Percentiles rank a stretch among this genome's conserved stretches.
Conservation (phyloP, 2,329 filamentous ascomycete genomes). For the Lachnellula subtilissima region DNA sequence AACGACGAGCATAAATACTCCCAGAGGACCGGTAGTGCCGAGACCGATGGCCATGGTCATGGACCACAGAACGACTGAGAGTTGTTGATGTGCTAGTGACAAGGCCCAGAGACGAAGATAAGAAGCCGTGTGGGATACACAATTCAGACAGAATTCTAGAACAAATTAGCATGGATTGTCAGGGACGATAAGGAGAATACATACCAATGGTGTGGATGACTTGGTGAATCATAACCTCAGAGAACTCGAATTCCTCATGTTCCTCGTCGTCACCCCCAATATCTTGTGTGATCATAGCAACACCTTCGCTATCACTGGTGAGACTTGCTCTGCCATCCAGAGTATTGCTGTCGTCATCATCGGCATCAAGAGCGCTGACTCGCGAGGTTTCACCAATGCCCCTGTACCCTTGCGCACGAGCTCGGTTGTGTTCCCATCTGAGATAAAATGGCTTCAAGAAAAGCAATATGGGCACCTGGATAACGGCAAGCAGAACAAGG, state of each 20-base stretch:
- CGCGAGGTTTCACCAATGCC: slow-evolving; percentile 85
- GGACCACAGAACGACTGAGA: slow-evolving; percentile 90
- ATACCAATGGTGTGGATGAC: slow-evolving; percentile 96
- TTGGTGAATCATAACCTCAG: slow-evolving; percentile 97
- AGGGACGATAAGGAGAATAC: slow-evolving; percentile 32
- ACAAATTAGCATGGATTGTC: slow-evolving; percentile 28
- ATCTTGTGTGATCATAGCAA: slow-evolving; percentile 85
- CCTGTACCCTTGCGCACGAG: slow-evolving; percentile 83
- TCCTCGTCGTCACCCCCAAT: slow-evolving; percentile 68
- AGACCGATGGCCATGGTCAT: slow-evolving; percentile 89
- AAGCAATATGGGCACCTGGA: slow-evolving; percentile 84
- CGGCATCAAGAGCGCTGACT: slow-evolving; percentile 85
- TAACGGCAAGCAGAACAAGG: slow-evolving; percentile 74
- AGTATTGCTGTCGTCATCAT: slow-evolving; percentile 64
- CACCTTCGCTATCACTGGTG: slow-evolving; percentile 73
- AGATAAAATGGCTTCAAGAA: slow-evolving; percentile 96
- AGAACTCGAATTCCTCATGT: slow-evolving; percentile 96
- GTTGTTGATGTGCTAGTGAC: slow-evolving; percentile 95
- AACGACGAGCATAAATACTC: slow-evolving; percentile 75
- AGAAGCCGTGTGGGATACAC: slow-evolving; percentile 96
- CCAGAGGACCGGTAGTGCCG: slow-evolving; percentile 56
- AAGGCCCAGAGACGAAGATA: slow-evolving; percentile 98
- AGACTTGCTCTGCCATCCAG: slow-evolving; percentile 62
- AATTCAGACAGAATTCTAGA: slow-evolving; percentile 95
- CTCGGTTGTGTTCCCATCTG: slow-evolving; percentile 86